phyloP scores from a whole-genome alignment of 306 rosid genomes.

The Glycine latifolia region DNA sequence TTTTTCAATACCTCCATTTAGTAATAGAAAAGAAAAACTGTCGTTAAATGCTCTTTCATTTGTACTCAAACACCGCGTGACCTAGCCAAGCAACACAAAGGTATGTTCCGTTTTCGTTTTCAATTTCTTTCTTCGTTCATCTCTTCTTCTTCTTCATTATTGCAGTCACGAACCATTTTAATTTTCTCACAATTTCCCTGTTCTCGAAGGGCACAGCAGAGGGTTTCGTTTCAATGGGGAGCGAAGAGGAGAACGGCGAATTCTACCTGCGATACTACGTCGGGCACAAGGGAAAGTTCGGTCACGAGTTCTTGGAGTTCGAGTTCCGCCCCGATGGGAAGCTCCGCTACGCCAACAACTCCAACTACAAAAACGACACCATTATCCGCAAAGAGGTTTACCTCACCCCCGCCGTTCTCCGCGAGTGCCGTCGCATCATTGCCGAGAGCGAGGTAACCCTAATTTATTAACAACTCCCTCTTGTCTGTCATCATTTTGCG shows the following conservation, averaged over 20 bases:
- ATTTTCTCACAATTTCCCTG: too few relatives aligned
- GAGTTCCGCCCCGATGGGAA: conserved; percentile 92
- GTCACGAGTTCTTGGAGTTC: conserved; percentile 94
- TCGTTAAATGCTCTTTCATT: too few relatives aligned
- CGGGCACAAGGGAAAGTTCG: conserved; percentile 93
- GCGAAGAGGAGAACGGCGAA: conserved; percentile 72
- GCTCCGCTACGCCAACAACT: conserved; percentile 97
- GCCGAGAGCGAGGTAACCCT: conserved; percentile 82
- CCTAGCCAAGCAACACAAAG: too few relatives aligned
- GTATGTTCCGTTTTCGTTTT: too few relatives aligned
- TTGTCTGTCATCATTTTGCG: neutral
- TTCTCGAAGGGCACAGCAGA: too few relatives aligned
- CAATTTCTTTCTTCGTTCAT: too few relatives aligned
- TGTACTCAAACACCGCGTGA: too few relatives aligned
- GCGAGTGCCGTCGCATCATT: conserved; percentile 92
- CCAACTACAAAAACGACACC: conserved; percentile 98
- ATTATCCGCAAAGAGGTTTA: conserved; percentile 97
- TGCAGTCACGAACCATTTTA: too few relatives aligned
- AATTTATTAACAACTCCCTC: neutral
- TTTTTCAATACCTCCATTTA: too few relatives aligned
- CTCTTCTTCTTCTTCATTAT: too few relatives aligned
- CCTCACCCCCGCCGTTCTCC: conserved; percentile 89
- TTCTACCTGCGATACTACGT: conserved; percentile 90
- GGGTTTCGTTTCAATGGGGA: conserved; percentile 48
- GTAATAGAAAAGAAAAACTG: too few relatives aligned